phyloP scores from a whole-genome alignment of 495 filamentous ascomycete species.

The Hypomontagnella monticulosa region DNA sequence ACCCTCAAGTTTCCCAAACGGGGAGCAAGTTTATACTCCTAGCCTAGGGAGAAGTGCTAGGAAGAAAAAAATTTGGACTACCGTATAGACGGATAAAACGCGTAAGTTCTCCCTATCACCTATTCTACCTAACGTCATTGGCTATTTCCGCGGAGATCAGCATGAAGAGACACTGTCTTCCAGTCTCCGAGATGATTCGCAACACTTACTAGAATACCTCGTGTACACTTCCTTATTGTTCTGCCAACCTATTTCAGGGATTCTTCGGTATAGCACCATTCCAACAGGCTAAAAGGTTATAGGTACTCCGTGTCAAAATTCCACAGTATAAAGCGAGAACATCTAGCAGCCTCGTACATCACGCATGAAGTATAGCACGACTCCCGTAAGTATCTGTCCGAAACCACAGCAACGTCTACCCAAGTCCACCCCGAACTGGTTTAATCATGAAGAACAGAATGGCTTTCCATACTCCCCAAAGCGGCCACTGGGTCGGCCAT shows the following conservation, averaged over 20 bases:
- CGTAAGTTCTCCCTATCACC: no score
- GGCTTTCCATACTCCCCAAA: constrained; percentile 44
- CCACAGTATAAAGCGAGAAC: not conserved
- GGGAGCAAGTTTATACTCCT: not conserved
- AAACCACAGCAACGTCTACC: not conserved
- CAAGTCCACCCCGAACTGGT: not conserved
- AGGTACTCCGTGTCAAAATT: no score
- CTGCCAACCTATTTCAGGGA: not conserved
- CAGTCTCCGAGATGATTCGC: no score
- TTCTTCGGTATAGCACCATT: not conserved
- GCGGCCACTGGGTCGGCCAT: constrained; percentile 42
- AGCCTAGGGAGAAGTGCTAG: not conserved
- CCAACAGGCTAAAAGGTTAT: constrained; percentile 8
- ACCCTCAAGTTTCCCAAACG: not conserved
- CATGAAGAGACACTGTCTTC: no score
- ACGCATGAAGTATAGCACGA: constrained; percentile 17
- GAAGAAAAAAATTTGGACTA: not conserved
- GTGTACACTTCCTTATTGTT: not conserved
- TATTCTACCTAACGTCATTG: no score
- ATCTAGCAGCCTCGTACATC: constrained; percentile 1
- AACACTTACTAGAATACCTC: no score
- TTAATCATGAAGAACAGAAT: constrained; percentile 41
- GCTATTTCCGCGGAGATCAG: no score
- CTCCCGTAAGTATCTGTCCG: constrained; percentile 25
- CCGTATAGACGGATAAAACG: no score